phyloP scores from a whole-genome alignment of 129 eudicot genomes.

The Smallanthus sonchifolius region DNA sequence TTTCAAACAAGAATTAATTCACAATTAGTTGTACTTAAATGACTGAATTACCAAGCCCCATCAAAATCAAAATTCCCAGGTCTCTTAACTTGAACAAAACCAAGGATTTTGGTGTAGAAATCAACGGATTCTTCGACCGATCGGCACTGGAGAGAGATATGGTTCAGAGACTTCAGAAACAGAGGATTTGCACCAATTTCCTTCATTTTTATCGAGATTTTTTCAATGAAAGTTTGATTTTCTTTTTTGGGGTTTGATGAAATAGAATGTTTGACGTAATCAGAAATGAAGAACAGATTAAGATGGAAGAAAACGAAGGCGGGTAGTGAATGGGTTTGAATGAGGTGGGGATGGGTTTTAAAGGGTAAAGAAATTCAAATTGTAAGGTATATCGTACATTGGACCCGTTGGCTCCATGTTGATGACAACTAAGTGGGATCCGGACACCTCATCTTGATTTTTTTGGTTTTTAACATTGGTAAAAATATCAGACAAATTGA shows the following conservation, averaged over 20 bases:
- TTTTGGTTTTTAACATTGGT: neutral
- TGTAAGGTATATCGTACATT: neutral
- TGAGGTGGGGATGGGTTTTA: neutral
- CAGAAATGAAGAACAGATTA: neutral
- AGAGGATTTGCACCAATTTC: constrained; percentile 53
- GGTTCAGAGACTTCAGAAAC: constrained; percentile 67
- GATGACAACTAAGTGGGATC: neutral
- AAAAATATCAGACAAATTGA: too few species aligned
- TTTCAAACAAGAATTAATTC: neutral
- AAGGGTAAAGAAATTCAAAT: neutral
- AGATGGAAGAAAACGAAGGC: neutral
- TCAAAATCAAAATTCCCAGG: constrained; percentile 72
- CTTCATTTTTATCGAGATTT: constrained; percentile 40
- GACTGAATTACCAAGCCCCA: constrained; percentile 71
- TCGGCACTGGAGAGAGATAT: constrained; percentile 63
- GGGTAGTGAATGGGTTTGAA: neutral
- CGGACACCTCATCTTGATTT: neutral
- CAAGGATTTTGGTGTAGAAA: constrained; percentile 72
- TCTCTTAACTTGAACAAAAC: constrained; percentile 66
- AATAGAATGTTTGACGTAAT: neutral
- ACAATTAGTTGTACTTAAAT: neutral
- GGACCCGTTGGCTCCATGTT: constrained; percentile 9
- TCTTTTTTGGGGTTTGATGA: neutral
- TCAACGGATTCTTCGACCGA: constrained; percentile 57
- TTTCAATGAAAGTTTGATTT: neutral